phyloP scores from a whole-genome alignment of 192 early-diverging fungal genomes.

The Polychytrium aggregatum region DNA sequence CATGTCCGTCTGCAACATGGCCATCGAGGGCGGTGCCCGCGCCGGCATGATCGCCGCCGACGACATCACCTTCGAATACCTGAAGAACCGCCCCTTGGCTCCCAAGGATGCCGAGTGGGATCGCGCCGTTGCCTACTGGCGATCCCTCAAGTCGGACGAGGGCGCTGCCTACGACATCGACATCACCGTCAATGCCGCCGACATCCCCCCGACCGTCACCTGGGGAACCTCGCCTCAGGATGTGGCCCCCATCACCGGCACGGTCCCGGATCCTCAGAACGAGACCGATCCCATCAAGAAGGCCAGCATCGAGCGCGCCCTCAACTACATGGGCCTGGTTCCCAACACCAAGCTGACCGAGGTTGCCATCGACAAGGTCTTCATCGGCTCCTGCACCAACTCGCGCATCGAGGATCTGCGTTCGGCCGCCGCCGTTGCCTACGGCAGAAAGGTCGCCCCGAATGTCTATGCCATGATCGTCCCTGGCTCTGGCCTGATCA shows the following conservation, averaged over 20 bases:
- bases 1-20: constrained; percentile 71
- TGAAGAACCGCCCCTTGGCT: constrained; percentile 47
- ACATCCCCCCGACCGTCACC: constrained; percentile 51
- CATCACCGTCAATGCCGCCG: constrained; percentile 41
- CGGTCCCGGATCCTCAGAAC: constrained; percentile 45
- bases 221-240: constrained; percentile 66
- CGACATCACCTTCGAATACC: constrained; percentile 55
- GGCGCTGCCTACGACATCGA: constrained; percentile 53
- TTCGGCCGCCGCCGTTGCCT: constrained; percentile 43
- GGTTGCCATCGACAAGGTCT: constrained; percentile 57
- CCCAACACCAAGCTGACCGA: constrained; percentile 45
- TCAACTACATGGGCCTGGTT: constrained; percentile 52
- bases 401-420: constrained; percentile 64
- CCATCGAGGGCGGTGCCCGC: constrained; percentile 60
- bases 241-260: constrained; percentile 46
- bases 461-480: constrained; percentile 59
- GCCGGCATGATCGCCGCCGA: constrained; percentile 66
- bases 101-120: constrained; percentile 48
- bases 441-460: constrained; percentile 45
- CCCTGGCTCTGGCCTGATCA: constrained; percentile 60
- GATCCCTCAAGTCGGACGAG: constrained; percentile 41
- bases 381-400: constrained; percentile 66
- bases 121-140: constrained; percentile 51
- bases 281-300: constrained; percentile 24
- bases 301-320: constrained; percentile 38